Evolutionary conservation across 495 filamentous ascomycete genomes (phyloP).

Genomic region (Jackrogersella minutella): DNA sequence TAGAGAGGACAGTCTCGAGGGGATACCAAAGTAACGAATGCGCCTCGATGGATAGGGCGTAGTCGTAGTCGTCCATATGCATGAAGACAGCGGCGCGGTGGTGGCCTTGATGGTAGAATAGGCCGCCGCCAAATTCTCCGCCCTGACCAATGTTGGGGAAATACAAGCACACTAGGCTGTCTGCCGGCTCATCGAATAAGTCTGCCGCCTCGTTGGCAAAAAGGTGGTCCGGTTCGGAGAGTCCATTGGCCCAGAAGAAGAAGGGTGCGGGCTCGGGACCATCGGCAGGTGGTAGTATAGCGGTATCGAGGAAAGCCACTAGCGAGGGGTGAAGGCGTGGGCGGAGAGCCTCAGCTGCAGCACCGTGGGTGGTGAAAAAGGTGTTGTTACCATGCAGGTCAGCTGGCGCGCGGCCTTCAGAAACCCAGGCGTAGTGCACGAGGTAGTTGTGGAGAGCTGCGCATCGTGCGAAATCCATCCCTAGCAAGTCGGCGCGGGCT

Average conservation of each 20-base stretch:
- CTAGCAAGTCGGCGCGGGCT: constrained; percentile 35
- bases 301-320: constrained; percentile 41
- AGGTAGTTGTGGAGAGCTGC: constrained; percentile 55
- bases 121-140: constrained; percentile 22
- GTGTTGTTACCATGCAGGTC: constrained; percentile 9
- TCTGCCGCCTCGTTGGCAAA: constrained; percentile 3
- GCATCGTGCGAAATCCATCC: constrained; percentile 51
- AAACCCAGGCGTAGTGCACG: constrained; percentile 47
- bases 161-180: constrained; percentile 27
- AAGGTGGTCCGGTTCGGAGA: constrained; percentile 2
- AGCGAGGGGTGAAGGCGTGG: constrained; percentile 40
- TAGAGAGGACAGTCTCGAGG: constrained; percentile 50
- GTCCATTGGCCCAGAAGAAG: constrained; percentile 17
- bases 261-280: constrained; percentile 8
- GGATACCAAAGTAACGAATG: constrained; percentile 45
- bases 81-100: constrained; percentile 32
- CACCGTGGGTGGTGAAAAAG: constrained; percentile 34
- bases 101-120: constrained; percentile 36
- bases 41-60: constrained; percentile 26
- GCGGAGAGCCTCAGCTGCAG: constrained; percentile 29
- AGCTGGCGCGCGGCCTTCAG: constrained; percentile 26
- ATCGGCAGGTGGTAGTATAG: constrained; percentile 25
- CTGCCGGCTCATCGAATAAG: constrained; percentile 10
- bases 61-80: constrained; percentile 33
- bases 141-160: constrained; percentile 18